These are phyloP conservation scores for Kitagawia praeruptora DNA, from an alignment of 129 eudicot genomes.

Conservation along the genomic window DNA sequence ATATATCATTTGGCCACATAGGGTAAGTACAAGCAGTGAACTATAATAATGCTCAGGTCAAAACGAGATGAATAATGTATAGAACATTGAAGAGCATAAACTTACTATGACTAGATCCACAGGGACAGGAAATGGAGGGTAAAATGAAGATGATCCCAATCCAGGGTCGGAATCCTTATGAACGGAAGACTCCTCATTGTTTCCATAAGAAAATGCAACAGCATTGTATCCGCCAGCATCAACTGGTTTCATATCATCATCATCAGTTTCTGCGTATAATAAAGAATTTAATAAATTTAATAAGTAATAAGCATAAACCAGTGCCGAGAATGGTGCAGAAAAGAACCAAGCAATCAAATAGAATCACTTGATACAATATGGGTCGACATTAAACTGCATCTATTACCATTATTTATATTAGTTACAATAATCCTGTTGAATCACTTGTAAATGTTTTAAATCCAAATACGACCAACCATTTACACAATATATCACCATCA, in stretches of 20 bases:
- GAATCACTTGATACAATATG: no score
- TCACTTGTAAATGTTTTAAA: background rate
- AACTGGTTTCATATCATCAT: no score
- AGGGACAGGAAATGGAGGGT: slow-evolving; percentile 78
- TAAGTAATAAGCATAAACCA: no score
- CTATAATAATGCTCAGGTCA: slow-evolving; percentile 18
- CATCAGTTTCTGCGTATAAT: no score
- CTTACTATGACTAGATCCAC: slow-evolving; percentile 76
- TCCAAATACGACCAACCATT: background rate
- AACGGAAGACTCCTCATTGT: slow-evolving; percentile 28
- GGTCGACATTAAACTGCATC: no score
- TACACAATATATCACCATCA: no score
- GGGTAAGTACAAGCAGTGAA: slow-evolving; percentile 39
- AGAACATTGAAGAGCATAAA: slow-evolving; percentile 21
- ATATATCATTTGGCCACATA: slow-evolving; percentile 45
- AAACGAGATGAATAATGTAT: background rate
- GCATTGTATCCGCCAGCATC: no score
- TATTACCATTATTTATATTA: no score
- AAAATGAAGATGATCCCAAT: slow-evolving; percentile 32
- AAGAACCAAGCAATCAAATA: no score
- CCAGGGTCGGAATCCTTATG: slow-evolving; percentile 39
- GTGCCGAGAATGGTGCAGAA: no score
- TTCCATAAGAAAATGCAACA: no score
- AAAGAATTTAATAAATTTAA: no score
- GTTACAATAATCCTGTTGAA: slow-evolving; percentile 15